Base-by-base conservation (phyloP, 1,139 yeast genomes). In the Candida gigantensis region DNA sequence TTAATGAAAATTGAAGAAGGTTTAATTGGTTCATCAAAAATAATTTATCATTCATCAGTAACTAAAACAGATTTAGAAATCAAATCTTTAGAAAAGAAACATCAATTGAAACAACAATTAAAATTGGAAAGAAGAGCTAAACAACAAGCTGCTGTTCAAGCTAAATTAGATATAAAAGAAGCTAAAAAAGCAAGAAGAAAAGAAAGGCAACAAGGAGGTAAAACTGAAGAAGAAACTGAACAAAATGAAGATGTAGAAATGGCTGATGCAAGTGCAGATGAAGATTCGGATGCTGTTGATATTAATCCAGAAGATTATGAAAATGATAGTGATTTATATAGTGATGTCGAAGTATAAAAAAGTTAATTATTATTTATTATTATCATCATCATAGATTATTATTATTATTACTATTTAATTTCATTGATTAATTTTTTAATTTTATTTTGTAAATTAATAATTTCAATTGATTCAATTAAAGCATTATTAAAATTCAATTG, bases 1-100 rank as follows among this genome's bases (percentile, higher is more conserved):
- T 69, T 92, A 44, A 68, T 84, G 39, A 94, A 94, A 65, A 86
- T 94, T 42, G 97, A 92, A 62, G 97, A 92, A 57, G 96, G 95
- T 12, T 77, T 90, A 34, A 69, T 77, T 3, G 98, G 98, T 33
- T 55, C 72, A 4, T 65, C 72, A 19, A 89, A 88, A 65, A 87
- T 94, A 12, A 62, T 94, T 44, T 87, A 84, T 62, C 98, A 94
- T 57, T 73, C 87, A 28, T 72, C 68, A 36, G 69, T 87, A 41
- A 65, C 68, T 39, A 90, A 89, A 64, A 59, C 84, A 2, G 69
- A 72, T 40, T 60, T 68, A 36, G 95, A 90, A 58, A 65, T 75
- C 26, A 68, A 69, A 46, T 72, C 65, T 28, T 63, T 88, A 51
- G 95, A 87, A 45, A 74, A 76, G 62, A 74, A 68, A 52, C 96